Evolutionary conservation across 495 filamentous ascomycete species (phyloP).

Genomic region (Glutinoglossum americanum): DNA sequence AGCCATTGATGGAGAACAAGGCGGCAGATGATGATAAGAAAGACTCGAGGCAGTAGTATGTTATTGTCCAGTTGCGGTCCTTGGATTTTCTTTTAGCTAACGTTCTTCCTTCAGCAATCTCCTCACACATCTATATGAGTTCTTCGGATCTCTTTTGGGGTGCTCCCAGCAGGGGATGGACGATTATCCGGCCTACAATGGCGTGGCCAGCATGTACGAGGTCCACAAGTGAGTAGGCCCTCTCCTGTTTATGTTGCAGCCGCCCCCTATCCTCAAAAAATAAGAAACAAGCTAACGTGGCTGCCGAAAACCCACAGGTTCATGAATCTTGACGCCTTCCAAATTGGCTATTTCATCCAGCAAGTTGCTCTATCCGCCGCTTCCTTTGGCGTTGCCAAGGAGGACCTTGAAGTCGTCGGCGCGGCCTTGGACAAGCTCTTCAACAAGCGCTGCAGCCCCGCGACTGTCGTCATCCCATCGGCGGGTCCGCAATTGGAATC

Average conservation of each 20-base stretch:
- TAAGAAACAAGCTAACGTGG: background rate
- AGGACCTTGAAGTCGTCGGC: slow-evolving; percentile 20
- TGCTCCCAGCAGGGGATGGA: slow-evolving; percentile 24
- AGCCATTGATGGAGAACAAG: slow-evolving; percentile 26
- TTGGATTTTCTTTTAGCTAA: background rate
- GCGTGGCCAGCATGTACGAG: slow-evolving; percentile 23
- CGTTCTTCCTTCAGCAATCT: slow-evolving; percentile 18
- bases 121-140: slow-evolving; percentile 32
- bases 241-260: no score
- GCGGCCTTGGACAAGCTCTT: slow-evolving; percentile 22
- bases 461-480: slow-evolving; percentile 12
- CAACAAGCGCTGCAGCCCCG: slow-evolving; percentile 21
- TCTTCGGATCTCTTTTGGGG: slow-evolving; percentile 29
- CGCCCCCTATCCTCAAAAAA: background rate
- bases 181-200: slow-evolving; percentile 23
- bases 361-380: slow-evolving; percentile 28
- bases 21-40: slow-evolving; percentile 18
- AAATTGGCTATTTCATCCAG: slow-evolving; percentile 31
- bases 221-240: slow-evolving; percentile 22
- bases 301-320: slow-evolving; percentile 15
- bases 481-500: slow-evolving; percentile 22
- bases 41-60: slow-evolving; percentile 29
- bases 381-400: slow-evolving; percentile 27
- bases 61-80: background rate
- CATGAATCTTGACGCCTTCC: slow-evolving; percentile 27